Evolutionary conservation across 2,329 filamentous ascomycete species (phyloP), one percentile per base, ranked within the genome.

Genomic region (Aspergillus eucalypticola): DNA sequence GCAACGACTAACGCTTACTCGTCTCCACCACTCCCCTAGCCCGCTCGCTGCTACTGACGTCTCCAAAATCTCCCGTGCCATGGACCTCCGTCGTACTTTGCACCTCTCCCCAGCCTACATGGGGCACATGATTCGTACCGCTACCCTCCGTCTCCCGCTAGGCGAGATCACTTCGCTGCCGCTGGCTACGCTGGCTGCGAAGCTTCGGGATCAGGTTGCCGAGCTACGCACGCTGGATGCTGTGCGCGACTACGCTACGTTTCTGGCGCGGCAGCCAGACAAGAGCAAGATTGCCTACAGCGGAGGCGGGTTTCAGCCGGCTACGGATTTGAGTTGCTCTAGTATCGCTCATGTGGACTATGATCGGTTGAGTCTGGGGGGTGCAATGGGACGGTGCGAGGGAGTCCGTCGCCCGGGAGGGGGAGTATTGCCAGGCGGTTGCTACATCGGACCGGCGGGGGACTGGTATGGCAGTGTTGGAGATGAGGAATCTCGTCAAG

Each of bases 91-190:
- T 1, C 62, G 60, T 10, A 50, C 61, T 11, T 58, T 69, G 56
- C 29, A 35, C 32, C 55, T 69, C 32, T 27, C 63, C 2, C 54
- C 54, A 0, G 56, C 60, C 4, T 69, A 69, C 50, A 56, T 69
- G 51, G 67, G 66, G 32, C 66, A 69, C 50, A 65, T 68, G 62
- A 62, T 67, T 8, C 63, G 63, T 10, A 60, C 64, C 8, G 41
- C 59, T 5, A 58, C 58, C 21, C 42, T 58, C 0, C 58, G 60
- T 2, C 64, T 67, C 2, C 52, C 65, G 2, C 13, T 64, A 1
- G 52, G 51, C 8, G 38, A 39, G 2, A 49, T 69, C 13, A 46
- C 56, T 0, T 42, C 54, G 1, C 7, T 56, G 1, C 55, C 62
- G 7, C 60, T 66, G 3, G 51, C 52, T 3, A 13, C 57, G 2